Conservation (phyloP, 345 rosid species). For the Gossypium ekmanianum region DNA sequence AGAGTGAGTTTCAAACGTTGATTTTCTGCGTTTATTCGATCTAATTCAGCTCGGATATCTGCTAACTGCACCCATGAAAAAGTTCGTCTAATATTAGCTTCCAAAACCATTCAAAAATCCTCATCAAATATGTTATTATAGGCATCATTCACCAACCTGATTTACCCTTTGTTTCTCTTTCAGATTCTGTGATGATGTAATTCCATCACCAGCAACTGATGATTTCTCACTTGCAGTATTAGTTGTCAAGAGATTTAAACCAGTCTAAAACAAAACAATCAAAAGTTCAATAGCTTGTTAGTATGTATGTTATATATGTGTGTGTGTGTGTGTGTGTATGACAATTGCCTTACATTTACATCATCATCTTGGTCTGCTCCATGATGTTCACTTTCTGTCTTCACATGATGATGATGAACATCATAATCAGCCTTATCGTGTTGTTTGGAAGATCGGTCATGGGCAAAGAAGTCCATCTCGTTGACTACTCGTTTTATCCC, state of each 20-base stretch:
- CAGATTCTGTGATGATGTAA: constrained; percentile 17
- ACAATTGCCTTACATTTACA: constrained; percentile 23
- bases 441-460: constrained; percentile 4
- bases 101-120: not conserved
- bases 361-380: not conserved
- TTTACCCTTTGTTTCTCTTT: constrained; percentile 24
- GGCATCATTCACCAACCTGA: constrained; percentile 21
- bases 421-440: not conserved
- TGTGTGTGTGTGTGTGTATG: not conserved
- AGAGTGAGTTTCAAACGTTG: constrained; percentile 42
- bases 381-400: constrained; percentile 7
- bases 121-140: not conserved
- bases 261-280: constrained; percentile 28
- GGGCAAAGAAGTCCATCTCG: constrained; percentile 41
- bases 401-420: not conserved
- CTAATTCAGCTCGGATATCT: constrained; percentile 37
- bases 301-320: not conserved
- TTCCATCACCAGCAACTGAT: constrained; percentile 27
- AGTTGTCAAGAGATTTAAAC: constrained; percentile 41
- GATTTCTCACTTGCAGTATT: constrained; percentile 31
- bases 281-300: not conserved
- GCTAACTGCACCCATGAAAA: constrained; percentile 31
- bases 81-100: not conserved
- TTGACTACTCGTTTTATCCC: constrained; percentile 21
- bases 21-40: constrained; percentile 43